Conservation (phyloP, 257 asterid genomes). For the Gentiana macrophylla region DNA sequence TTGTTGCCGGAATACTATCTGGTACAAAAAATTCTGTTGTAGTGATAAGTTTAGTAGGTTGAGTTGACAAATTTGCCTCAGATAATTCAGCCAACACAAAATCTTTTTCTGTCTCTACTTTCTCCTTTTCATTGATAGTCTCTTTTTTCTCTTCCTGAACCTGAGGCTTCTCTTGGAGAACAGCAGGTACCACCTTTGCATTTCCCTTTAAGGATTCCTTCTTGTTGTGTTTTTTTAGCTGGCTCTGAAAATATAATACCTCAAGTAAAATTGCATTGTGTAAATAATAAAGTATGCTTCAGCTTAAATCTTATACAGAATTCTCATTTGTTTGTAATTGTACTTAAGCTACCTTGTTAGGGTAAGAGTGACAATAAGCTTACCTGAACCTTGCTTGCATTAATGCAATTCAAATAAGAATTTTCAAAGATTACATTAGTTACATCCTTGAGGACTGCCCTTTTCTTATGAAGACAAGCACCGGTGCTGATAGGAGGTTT, state of each 20-base stretch:
- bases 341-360: neutral
- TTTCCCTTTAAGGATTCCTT: constrained; percentile 29
- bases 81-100: constrained; percentile 13
- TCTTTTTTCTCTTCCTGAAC: constrained; percentile 25
- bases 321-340: neutral
- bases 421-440: constrained; percentile 51
- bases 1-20: constrained; percentile 16
- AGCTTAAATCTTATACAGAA: neutral
- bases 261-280: neutral
- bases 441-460: constrained; percentile 79
- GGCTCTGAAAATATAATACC: constrained; percentile 10
- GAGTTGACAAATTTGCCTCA: constrained; percentile 6
- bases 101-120: constrained; percentile 25
- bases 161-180: constrained; percentile 22
- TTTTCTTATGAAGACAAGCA: constrained; percentile 44
- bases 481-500: constrained; percentile 20
- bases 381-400: constrained; percentile 48
- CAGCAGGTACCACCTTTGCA: constrained; percentile 34
- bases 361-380: constrained; percentile 4
- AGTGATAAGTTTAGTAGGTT: constrained; percentile 17
- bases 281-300: too few species aligned
- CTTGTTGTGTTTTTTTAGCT: constrained; percentile 31
- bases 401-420: constrained; percentile 34
- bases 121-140: constrained; percentile 14
- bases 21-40: constrained; percentile 14